Base-by-base conservation (phyloP, 2,329 filamentous ascomycete species). In the Coniosporium uncinatum region DNA sequence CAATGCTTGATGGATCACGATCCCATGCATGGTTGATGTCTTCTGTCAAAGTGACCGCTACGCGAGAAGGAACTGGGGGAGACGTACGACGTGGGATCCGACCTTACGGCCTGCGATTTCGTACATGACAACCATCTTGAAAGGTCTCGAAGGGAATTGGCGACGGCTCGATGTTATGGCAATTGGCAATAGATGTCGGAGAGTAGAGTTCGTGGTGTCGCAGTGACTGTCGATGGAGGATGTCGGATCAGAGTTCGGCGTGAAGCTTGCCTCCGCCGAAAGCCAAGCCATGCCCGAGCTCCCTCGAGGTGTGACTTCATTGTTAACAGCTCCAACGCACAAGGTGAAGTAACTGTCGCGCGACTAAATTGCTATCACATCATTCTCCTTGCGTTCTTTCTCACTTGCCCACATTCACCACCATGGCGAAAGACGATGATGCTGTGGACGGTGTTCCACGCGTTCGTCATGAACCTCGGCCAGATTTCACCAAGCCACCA, bases 21-120 rank as follows among this genome's bases (percentile, higher is more conserved):
- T 8, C 24, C 24, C 24, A 29, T 8, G 24, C 24, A n/a, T n/a
- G n/a, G n/a, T 44, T 36, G 46, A 32, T 22, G 39, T 16, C 14
- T n/a, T 32, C 36, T 19, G 4, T 43, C 27, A 14, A 24, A 22
- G 14, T 20, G 22, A 19, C 24, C 8, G 24, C 24, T 8, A 8
- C 24, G 24, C 8, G 24, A 29, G 20, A 40, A 29, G 11, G 16
- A 24, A 31, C 35, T 18, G 36, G 21, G 44, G 44, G 40, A 37
- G 31, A 67, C 71, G 49, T 66, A 75, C 71, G 49, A 70, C 57
- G 60, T 75, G 71, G 46, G 71, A 73, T 61, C 71, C 71, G 55
- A 75, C 66, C 63, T 74, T 67, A 52, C 70, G 67, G 62, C 70
- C 71, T 49, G 62, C 53, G 52, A 75, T 61, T 43, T 64, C 62